Conservation (phyloP, 2,329 filamentous ascomycete species). For the Penicillium sp. region DNA sequence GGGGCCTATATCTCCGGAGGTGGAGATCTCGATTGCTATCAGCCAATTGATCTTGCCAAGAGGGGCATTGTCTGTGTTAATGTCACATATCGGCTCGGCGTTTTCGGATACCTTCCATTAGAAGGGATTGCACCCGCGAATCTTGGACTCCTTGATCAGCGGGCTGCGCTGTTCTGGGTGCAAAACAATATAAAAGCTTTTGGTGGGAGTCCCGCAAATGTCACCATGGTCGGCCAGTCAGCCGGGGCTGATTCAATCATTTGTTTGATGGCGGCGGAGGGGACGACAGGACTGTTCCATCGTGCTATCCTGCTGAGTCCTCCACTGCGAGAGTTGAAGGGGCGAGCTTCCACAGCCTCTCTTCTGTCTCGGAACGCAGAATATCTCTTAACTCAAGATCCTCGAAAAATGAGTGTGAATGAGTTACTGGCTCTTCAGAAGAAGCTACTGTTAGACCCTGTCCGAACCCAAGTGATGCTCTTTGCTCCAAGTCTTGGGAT, state of each 20-base stretch:
- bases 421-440: constrained; percentile 5
- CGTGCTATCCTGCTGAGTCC: constrained; percentile 10
- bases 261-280: constrained; percentile 9
- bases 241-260: constrained; percentile 11
- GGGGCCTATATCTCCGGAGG: constrained; percentile 19
- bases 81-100: constrained; percentile 16
- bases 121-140: constrained; percentile 43
- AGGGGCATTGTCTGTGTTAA: constrained; percentile 15
- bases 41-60: constrained; percentile 8
- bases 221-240: constrained; percentile 8
- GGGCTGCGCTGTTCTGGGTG: constrained; percentile 8
- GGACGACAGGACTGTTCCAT: constrained; percentile 5
- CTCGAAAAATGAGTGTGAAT: constrained; percentile 3
- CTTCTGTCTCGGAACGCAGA: constrained; percentile 2
- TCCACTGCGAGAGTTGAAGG: constrained; percentile 7
- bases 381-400: constrained; percentile 1
- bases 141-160: constrained; percentile 9
- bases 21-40: constrained; percentile 18
- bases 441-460: constrained; percentile 5
- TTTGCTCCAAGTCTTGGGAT: constrained; percentile 7
- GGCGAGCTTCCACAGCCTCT: neutral
- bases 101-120: constrained; percentile 26
- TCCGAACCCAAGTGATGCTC: constrained; percentile 7
- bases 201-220: constrained; percentile 1
- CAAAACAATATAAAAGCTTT: constrained; percentile 4